Evolutionary conservation across 805 yeast species (phyloP), one percentile per base, ranked within the genome.

Genomic region (Zygosaccharomyces rouxii): DNA sequence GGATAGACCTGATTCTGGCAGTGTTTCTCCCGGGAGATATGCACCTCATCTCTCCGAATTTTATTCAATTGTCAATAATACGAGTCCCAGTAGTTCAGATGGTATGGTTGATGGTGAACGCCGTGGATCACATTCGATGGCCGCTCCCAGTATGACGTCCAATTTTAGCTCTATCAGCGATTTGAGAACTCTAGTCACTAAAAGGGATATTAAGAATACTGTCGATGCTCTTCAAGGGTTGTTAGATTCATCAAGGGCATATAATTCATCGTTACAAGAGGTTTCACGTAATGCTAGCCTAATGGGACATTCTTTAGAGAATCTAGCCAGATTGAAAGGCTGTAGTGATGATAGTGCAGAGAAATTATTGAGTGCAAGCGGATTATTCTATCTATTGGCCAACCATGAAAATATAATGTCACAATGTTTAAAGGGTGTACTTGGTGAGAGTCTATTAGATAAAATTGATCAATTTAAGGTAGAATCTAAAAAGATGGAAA

Each of bases 341-440:
- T 76, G 83, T 16, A 81, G 80, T 13, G 66, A 66, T 21, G 72
- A 54, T 13, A 60, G 79, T 1, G 76, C 83, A 2, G 84, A 84
- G 54, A 88, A 88, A 7, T 64, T 88, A 13, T 68, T 80, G 55
- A 76, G 81, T 42, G 86, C 90, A 2, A 83, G 89, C 37, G 95
- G 96, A 0, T 69, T 89, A 47, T 90, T 86, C 56, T 81, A 79
- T 59, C 71, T 89, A 38, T 76, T 86, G 16, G 81, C 92, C 0
- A 87, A 86, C 62, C 94, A 87, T 61, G 84, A 85, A 52, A 83
- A 81, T 52, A 79, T 89, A 11, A 71, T 89, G 55, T 76, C 88
- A 13, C 71, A 80, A 46, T 67, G 81, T 40, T 63, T 88, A 1
- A 66, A 70, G n/a, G 60, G 71, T n/a, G 72, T 76, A 29, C 79